These are phyloP conservation scores for Phytophthora macrochlamydospora DNA, from an alignment of 352 stramenopile species.

Conservation along the genomic window DNA sequence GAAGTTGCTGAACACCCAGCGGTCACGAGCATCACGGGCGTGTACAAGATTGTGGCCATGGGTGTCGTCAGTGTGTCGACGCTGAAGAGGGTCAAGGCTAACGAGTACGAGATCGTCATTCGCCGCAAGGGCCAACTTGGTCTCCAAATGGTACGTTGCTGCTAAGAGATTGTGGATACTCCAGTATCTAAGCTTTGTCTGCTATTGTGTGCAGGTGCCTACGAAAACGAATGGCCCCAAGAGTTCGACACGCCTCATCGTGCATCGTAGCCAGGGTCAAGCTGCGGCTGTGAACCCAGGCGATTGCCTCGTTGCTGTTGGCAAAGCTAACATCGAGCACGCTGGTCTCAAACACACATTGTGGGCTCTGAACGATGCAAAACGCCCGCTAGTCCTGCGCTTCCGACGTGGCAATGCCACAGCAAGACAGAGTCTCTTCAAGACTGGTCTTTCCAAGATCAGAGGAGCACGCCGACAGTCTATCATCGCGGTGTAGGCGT, in stretches of 20 bases:
- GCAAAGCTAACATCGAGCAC: conserved; percentile 85
- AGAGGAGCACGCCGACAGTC: conserved; percentile 36
- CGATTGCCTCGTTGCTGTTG: conserved; percentile 81
- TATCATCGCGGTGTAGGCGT: conserved; percentile 53
- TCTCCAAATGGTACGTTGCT: conserved; percentile 57
- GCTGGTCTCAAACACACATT: conserved; percentile 85
- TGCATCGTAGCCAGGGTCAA: conserved; percentile 74
- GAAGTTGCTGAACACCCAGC: conserved; percentile 73
- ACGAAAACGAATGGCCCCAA: conserved; percentile 43
- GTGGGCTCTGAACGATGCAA: conserved; percentile 82
- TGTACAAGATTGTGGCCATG: conserved; percentile 85
- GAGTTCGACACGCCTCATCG: conserved; percentile 73
- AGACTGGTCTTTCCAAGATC: conserved; percentile 41
- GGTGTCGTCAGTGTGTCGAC: conserved; percentile 81
- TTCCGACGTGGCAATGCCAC: conserved; percentile 82
- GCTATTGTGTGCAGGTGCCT: conserved; percentile 37
- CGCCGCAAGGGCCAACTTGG: conserved; percentile 60
- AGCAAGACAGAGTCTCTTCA: conserved; percentile 81
- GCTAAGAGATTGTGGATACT: no score
- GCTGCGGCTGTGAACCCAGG: conserved; percentile 77
- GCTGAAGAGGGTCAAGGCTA: conserved; percentile 70
- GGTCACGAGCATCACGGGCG: conserved; percentile 80
- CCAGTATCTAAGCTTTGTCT: conserved; percentile 5
- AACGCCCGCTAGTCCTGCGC: conserved; percentile 73
- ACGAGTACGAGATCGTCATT: conserved; percentile 86